These are phyloP conservation scores for Coemansia sp. DNA, from an alignment of 192 early-diverging fungal genomes.

Conservation along the genomic window DNA sequence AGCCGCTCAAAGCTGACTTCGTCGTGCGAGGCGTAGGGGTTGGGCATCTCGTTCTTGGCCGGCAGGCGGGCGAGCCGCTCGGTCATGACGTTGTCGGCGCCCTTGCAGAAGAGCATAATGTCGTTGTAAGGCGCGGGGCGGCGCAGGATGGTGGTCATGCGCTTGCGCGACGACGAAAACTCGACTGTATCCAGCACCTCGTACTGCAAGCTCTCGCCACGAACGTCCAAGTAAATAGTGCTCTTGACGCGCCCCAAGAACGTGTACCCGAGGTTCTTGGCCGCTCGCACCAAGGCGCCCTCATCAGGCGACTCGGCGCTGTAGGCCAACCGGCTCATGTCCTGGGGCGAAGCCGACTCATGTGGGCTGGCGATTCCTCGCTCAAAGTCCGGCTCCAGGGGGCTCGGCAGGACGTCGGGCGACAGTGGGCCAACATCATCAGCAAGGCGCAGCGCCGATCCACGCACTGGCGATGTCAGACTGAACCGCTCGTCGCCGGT, in stretches of 20 bases:
- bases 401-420: neutral
- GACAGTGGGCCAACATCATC: neutral
- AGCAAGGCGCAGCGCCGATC: neutral
- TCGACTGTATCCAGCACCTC: slow-evolving; percentile 74
- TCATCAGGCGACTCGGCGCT: slow-evolving; percentile 96
- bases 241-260: slow-evolving; percentile 77
- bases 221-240: slow-evolving; percentile 71
- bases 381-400: slow-evolving; percentile 1
- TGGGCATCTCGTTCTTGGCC: slow-evolving; percentile 61
- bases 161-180: slow-evolving; percentile 93
- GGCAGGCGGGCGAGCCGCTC: slow-evolving; percentile 64
- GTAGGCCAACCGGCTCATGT: slow-evolving; percentile 59
- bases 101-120: slow-evolving; percentile 88
- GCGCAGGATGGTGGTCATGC: slow-evolving; percentile 92
- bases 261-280: slow-evolving; percentile 78
- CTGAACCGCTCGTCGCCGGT: slow-evolving; percentile 13
- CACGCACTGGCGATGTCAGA: slow-evolving; percentile 10
- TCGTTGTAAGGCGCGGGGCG: slow-evolving; percentile 63
- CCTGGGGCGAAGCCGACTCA: slow-evolving; percentile 13
- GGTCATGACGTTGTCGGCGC: slow-evolving; percentile 92
- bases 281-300: slow-evolving; percentile 86
- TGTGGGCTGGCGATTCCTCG: neutral
- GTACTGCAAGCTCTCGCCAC: slow-evolving; percentile 65
- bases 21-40: slow-evolving; percentile 30
- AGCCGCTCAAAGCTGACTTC: slow-evolving; percentile 60